These are phyloP conservation scores for Nakazawaea ishiwadae DNA, from an alignment of 805 yeast species.

Conservation along the genomic window DNA sequence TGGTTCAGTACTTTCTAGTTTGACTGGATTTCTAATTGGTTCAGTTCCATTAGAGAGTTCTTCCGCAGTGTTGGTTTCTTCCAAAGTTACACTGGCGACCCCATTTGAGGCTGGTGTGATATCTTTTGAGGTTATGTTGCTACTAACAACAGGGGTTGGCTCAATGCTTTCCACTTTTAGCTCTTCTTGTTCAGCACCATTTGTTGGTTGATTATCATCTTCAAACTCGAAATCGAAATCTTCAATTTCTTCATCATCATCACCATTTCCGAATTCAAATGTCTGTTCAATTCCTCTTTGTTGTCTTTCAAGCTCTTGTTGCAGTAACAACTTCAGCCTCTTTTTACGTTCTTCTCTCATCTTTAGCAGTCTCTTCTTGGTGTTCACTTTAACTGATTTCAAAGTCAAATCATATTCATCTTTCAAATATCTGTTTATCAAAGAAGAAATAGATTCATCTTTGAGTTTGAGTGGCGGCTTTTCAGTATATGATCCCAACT, in stretches of 20 bases:
- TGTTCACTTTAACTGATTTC: slow-evolving; percentile 26
- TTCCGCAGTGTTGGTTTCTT: no score
- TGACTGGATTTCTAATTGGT: no score
- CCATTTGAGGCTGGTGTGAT: no score
- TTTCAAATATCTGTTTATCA: slow-evolving; percentile 16
- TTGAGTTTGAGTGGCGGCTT: slow-evolving; percentile 10
- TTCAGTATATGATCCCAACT: slow-evolving; percentile 27
- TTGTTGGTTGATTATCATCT: slow-evolving; percentile 8
- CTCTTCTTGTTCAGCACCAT: neutral
- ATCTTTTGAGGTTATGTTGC: no score
- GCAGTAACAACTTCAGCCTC: slow-evolving; percentile 20
- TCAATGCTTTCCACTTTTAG: neutral
- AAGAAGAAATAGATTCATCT: slow-evolving; percentile 20
- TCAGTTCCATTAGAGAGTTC: no score
- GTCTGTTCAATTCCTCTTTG: slow-evolving; percentile 16
- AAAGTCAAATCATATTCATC: slow-evolving; percentile 19
- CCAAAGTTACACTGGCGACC: no score
- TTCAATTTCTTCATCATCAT: slow-evolving; percentile 14
- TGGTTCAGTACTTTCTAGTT: no score
- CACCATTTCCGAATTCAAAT: slow-evolving; percentile 15
- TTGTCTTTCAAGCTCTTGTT: slow-evolving; percentile 11
- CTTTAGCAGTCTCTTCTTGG: slow-evolving; percentile 24
- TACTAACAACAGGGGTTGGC: no score
- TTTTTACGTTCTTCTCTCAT: slow-evolving; percentile 24
- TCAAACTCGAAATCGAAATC: slow-evolving; percentile 28